Evolutionary conservation across 2,329 filamentous ascomycete species (phyloP), one percentile per base, ranked within the genome.

Genomic region (Penicillium polonicum): DNA sequence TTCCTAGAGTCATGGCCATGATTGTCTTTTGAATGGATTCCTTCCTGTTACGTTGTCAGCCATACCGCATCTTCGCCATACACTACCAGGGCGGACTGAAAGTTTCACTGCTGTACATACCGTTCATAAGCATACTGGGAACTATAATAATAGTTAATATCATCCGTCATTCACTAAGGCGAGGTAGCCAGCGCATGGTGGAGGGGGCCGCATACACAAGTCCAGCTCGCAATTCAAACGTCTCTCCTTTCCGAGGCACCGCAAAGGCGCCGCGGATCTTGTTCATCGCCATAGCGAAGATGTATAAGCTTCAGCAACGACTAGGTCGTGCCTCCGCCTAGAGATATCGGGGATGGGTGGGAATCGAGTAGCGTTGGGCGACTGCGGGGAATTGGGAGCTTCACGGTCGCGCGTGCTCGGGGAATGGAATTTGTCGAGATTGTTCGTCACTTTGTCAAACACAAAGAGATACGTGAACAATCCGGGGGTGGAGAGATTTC

Each of bases 21-120:
- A 99, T 99, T 64, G 94, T 99, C 83, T 96, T 97, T 75, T 99
- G 94, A 68, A 99, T 99, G 25, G 94, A 90, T 81, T 99, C 94
- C 78, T 99, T 99, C 71, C 92, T 85, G 61, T 45, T 55, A 41
- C 29, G 59, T 43, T 58, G 76, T 76, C 69, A 74, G 70, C 60
- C 35, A 60, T 44, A 59, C 50, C 53, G 51, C 49, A 19, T 55
- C 60, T 36, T 50, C 43, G 35, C 44, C 58, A 27, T 49, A 35
- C 27, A 36, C 39, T 48, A 55, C 59, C 51, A 27, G 27, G 19
- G 7, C 21, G 21, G 33, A 23, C 29, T 19, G n/a, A 39, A 19
- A 43, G 39, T 38, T 52, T 52, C 25, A 19, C 13, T 33, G 39
- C 42, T 27, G 38, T n/a, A 65, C 67, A 65, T 76, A 86, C 83